phyloP scores from a whole-genome alignment of 1,139 yeast genomes.

The Diutina rugosa region DNA sequence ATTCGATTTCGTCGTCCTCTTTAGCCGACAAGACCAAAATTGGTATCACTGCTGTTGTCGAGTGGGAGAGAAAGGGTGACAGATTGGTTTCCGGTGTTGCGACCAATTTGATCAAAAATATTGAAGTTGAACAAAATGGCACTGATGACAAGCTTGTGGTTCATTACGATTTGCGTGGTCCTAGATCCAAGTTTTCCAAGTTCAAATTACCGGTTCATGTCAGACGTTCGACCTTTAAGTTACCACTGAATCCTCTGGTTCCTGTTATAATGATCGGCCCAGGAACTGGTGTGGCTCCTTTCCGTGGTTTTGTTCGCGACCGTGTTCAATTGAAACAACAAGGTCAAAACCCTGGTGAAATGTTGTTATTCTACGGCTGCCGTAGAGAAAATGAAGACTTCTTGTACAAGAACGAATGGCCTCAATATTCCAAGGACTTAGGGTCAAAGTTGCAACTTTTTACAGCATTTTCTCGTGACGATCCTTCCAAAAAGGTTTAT shows the following conservation, averaged over 20 bases:
- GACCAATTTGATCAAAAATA: constrained; percentile 72
- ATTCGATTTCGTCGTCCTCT: constrained; percentile 90
- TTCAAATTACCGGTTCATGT: constrained; percentile 79
- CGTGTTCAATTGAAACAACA: constrained; percentile 36
- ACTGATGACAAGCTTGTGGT: constrained; percentile 27
- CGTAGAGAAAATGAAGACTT: constrained; percentile 66
- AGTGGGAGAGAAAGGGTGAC: constrained; percentile 40
- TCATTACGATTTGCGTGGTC: constrained; percentile 67
- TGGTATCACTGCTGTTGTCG: constrained; percentile 89
- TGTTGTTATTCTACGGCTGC: constrained; percentile 76
- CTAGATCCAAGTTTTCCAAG: constrained; percentile 46
- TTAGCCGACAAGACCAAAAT: constrained; percentile 61
- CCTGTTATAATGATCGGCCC: constrained; percentile 95
- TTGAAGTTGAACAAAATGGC: constrained; percentile 48
- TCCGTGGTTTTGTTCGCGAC: constrained; percentile 87
- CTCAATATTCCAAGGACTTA: constrained; percentile 46
- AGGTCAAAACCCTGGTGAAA: constrained; percentile 52
- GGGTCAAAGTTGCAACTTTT: constrained; percentile 58
- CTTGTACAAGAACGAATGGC: constrained; percentile 82
- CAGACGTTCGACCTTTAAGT: constrained; percentile 87
- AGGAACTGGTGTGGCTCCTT: constrained; percentile 97
- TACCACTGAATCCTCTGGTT: constrained; percentile 75
- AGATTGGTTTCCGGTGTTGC: constrained; percentile 66
- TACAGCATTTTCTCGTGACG: constrained; percentile 81
- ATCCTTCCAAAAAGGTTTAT: constrained; percentile 52